Evolutionary conservation across 768 basidiomycete genomes (phyloP).

Genomic region (Flagelloscypha sp.): DNA sequence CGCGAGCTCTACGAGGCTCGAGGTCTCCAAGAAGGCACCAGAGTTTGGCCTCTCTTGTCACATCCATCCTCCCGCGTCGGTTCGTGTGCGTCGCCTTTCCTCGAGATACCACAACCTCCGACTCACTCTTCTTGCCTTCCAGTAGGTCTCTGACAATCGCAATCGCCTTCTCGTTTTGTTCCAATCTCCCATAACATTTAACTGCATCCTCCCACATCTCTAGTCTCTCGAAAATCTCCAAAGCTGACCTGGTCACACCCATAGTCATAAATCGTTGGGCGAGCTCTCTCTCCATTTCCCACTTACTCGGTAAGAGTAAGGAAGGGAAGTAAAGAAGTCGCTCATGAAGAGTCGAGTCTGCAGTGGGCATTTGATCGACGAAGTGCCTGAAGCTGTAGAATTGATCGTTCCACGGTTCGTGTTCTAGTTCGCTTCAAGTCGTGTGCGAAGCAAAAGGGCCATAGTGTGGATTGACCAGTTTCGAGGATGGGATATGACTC

Average conservation of each 20-base stretch:
- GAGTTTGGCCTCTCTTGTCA: slow-evolving; percentile 76
- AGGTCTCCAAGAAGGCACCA: slow-evolving; percentile 96
- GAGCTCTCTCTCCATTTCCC: slow-evolving; percentile 91
- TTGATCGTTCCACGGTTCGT: slow-evolving; percentile 87
- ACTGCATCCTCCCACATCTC: slow-evolving; percentile 99
- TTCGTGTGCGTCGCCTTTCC: slow-evolving; percentile 42
- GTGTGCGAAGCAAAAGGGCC: slow-evolving; percentile 87
- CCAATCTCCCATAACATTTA: slow-evolving; percentile 76
- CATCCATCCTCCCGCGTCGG: slow-evolving; percentile 43
- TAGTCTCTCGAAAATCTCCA: slow-evolving; percentile 88
- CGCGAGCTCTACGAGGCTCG: slow-evolving; percentile 57
- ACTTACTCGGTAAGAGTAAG: slow-evolving; percentile 78
- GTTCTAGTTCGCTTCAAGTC: slow-evolving; percentile 83
- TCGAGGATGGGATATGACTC: slow-evolving; percentile 79
- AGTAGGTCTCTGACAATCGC: slow-evolving; percentile 78
- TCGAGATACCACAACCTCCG: slow-evolving; percentile 57
- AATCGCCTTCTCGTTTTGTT: slow-evolving; percentile 70
- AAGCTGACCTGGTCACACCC: slow-evolving; percentile 82
- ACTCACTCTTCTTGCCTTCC: slow-evolving; percentile 77
- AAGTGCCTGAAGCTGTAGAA: slow-evolving; percentile 91
- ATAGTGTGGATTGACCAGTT: slow-evolving; percentile 98
- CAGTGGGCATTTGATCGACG: slow-evolving; percentile 92
- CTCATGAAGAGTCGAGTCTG: slow-evolving; percentile 67
- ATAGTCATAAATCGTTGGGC: slow-evolving; percentile 75
- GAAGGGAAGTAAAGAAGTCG: slow-evolving; percentile 75